Evolutionary conservation across 768 basidiomycete genomes (phyloP), one percentile per base, ranked within the genome.

Genomic region (Macrolepiota albuminosa): DNA sequence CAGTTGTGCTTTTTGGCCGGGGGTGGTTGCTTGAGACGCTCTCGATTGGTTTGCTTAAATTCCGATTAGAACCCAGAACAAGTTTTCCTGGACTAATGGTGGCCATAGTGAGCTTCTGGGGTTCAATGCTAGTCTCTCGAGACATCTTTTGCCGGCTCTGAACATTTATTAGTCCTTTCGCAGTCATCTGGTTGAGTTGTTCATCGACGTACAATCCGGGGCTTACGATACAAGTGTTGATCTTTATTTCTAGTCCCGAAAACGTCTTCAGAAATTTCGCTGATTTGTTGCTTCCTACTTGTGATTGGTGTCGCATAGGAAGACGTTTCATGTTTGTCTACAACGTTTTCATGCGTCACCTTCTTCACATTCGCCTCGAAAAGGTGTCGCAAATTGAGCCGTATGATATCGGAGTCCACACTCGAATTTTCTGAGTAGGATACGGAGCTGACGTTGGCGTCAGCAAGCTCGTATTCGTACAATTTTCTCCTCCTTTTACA

Each of bases 351-450:
- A 36, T 26, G 1, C 8, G 33, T 14, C 9, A 4, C n/a, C 39
- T 26, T 37, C 37, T 9, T 54, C 29, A 29, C 29, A 26, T 21
- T 57, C 8, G 37, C 18, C 29, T 21, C 26, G 10, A 33, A 29
- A 4, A 62, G 31, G 24, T 62, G 61, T 21, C 61, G 57, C 39
- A 55, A 26, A 55, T 55, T 58, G 8, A 58, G 33, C n/a, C 31
- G 7, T 31, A 58, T 13, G 26, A 54, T 40, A 11, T 58, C 47
- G n/a, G 29, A 8, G 0, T 33, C 54, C 29, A 54, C 29, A 4
- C 31, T 40, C 13, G 29, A 42, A 7, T 33, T 18, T 42, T 43
- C 21, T 33, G 42, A 33, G 26, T 37, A 36, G n/a, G 1, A 10
- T 37, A 37, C 14, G 8, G 24, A 51, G 37, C 29, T 42, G 10